Percentiles rank a stretch among this genome's conserved stretches.
These are phyloP conservation scores for Cryphonectria carpinicola DNA, from an alignment of 2,329 filamentous ascomycete species.

Conservation along the genomic window DNA sequence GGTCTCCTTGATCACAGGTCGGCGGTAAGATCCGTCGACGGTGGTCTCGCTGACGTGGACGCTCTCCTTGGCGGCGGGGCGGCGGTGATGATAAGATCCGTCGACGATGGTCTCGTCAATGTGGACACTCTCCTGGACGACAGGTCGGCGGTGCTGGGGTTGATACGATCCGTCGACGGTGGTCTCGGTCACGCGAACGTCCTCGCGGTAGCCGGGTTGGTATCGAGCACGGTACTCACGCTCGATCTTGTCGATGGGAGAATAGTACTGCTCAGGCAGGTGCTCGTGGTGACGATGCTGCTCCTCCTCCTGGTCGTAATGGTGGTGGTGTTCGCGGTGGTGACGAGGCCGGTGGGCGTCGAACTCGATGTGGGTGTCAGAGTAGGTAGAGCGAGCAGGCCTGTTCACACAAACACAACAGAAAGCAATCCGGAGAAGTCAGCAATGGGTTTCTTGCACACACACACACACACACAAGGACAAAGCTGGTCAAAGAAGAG, in stretches of 20 bases:
- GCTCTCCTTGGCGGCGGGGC: conserved; percentile 58
- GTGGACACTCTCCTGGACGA: conserved; percentile 39
- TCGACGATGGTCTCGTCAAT: conserved; percentile 43
- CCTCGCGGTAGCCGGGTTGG: conserved; percentile 54
- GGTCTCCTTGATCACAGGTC: conserved; percentile 40
- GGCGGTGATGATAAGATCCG: conserved; percentile 41
- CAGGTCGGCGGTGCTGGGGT: conserved; percentile 33
- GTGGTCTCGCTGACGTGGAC: conserved; percentile 55
- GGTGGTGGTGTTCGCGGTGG: conserved; percentile 37
- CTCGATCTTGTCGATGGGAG: conserved; percentile 65
- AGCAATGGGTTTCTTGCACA: conserved; percentile 9
- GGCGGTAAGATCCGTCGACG: conserved; percentile 44
- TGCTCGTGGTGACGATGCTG: conserved; percentile 16
- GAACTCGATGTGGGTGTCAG: conserved; percentile 69
- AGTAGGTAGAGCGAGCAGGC: conserved; percentile 49
- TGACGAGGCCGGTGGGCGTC: conserved; percentile 46
- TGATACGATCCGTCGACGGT: conserved; percentile 43
- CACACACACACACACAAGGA: no score
- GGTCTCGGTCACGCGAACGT: conserved; percentile 40
- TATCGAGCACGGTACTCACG: conserved; percentile 67
- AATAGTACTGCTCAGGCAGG: conserved; percentile 37
- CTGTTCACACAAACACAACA: conserved; percentile 34
- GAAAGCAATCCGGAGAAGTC: conserved; percentile 8
- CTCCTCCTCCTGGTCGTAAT: conserved; percentile 28
- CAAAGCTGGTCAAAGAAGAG: no score